Evolutionary conservation across 345 rosid genomes (phyloP), one percentile per base, ranked within the genome.

Genomic region (Boechera stricta): DNA sequence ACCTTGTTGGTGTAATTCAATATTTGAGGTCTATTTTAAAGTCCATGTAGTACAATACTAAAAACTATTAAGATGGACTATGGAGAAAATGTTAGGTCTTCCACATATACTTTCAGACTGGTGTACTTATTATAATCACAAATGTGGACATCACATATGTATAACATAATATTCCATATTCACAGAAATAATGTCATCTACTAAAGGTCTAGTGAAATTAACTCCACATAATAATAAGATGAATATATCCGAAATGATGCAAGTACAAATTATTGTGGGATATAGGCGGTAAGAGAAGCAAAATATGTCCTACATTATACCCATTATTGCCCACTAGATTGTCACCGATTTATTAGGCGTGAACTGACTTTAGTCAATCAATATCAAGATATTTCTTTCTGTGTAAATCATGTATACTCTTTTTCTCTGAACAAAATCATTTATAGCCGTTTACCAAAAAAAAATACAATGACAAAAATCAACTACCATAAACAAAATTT

Each of bases 301-400:
- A 78, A 72, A 59, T 35, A 49, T 72, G 77, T 65, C 81, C 64
- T 72, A 78, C 69, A 69, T 52, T 57, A 57, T 66, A 39, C 26
- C 62, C 73, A 72, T 72, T 65, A 71, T 64, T 71, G 68, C 63
- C 56, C 77, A 72, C 73, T 51, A 66, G 28, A 57, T 39, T 58
- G 62, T 41, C 81, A 72, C 69, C 68, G 57, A 57, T 66, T 57
- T 66, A 78, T 72, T 51, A 65, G 77, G 68, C 73, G 77, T 77
- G 77, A 72, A 65, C 31, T 57, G 72, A 77, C 58, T 49, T 77
- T 57, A 38, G 72, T 72, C 77, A 72, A 65, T 49, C 77, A 49
- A 49, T 64, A 57, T 45, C 16, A 77, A 44, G 6, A 35, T 8
- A 15, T 7, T 12, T 16, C 21, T 41, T 62, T 16, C 28, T 18